Conservation (phyloP, 352 stramenopile genomes). For the Globisporangium polare region DNA sequence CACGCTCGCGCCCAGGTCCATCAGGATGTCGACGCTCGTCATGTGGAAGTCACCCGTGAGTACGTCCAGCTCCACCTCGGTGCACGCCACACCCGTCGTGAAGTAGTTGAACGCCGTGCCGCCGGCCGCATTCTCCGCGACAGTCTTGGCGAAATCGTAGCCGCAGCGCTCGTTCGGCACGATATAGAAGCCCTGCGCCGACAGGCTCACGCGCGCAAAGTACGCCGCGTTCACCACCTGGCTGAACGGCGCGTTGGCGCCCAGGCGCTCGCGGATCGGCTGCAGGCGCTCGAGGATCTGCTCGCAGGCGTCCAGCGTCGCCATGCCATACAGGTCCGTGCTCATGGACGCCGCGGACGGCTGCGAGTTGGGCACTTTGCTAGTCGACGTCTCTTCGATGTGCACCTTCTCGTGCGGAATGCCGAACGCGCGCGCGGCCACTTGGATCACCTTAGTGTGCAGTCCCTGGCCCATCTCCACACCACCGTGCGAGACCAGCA, state of each 20-base stretch:
- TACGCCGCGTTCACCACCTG: slow-evolving; percentile 88
- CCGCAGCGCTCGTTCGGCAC: slow-evolving; percentile 89
- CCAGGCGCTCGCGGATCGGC: slow-evolving; percentile 79
- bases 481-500: slow-evolving; percentile 93
- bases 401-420: slow-evolving; percentile 92
- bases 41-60: slow-evolving; percentile 93
- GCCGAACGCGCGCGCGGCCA: slow-evolving; percentile 89
- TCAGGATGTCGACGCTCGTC: slow-evolving; percentile 77
- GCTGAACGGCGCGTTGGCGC: slow-evolving; percentile 66
- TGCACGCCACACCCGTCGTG: slow-evolving; percentile 92
- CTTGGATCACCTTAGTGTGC: slow-evolving; percentile 94
- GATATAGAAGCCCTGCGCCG: slow-evolving; percentile 95
- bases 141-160: slow-evolving; percentile 90
- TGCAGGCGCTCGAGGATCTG: slow-evolving; percentile 91
- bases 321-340: slow-evolving; percentile 97
- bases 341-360: slow-evolving; percentile 94
- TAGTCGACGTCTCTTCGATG: slow-evolving; percentile 93
- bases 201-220: slow-evolving; percentile 92
- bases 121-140: slow-evolving; percentile 86
- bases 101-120: slow-evolving; percentile 95
- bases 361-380: slow-evolving; percentile 94
- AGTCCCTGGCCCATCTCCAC: slow-evolving; percentile 98
- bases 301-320: slow-evolving; percentile 93
- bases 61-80: slow-evolving; percentile 94
- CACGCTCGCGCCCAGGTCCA: slow-evolving; percentile 93